Base-by-base conservation (phyloP, 768 basidiomycete species). In the Thelephora ganbajun region DNA sequence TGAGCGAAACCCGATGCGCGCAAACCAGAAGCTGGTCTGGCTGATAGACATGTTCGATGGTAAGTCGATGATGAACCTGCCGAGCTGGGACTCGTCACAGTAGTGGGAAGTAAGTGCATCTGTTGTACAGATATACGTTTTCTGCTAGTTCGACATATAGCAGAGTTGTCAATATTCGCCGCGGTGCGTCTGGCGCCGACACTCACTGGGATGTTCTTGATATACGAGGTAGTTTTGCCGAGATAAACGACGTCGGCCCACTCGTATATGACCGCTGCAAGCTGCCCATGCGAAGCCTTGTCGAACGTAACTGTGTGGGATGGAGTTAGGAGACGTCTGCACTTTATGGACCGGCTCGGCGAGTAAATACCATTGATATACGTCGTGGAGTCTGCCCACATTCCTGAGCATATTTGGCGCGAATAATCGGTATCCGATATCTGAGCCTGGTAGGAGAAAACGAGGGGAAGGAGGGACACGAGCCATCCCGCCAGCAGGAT, bases 261-360 rank as follows among this genome's bases (percentile, higher is more conserved):
- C 66, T 98, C 94, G 58, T 97, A 99, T 19, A 99, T 79, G 46
- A 94, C 85, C 73, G 96, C 80, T 22, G 94, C 89, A 16, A 96
- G 69, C 63, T 94, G 87, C 34, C 94, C 94, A 56, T 80, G 69
- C 2, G 91, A 91, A 5, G 71, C 56, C 14, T 69, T 60, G 55
- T 87, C 79, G 66, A 97, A 98, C 3, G 80, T 79, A 50, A 94
- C 81, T 84, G 50, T 18, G 16, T 14, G 5, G 9, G 54, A 48
- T 19, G 43, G 41, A 43, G 50, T 61, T 54, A 63, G 56, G 36
- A 49, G 52, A 48, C 42, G 22, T 44, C 26, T 16, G 36, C 22
- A 18, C 43, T 30, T 30, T 9, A 9, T 4, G 26, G 26, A 9
- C 9, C 9, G 4, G 26, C 5, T 30, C 49, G 35, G 46, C 30